Evolutionary conservation across 805 yeast species (phyloP), one percentile per base, ranked within the genome.

Genomic region (Candida namnaoensis): DNA sequence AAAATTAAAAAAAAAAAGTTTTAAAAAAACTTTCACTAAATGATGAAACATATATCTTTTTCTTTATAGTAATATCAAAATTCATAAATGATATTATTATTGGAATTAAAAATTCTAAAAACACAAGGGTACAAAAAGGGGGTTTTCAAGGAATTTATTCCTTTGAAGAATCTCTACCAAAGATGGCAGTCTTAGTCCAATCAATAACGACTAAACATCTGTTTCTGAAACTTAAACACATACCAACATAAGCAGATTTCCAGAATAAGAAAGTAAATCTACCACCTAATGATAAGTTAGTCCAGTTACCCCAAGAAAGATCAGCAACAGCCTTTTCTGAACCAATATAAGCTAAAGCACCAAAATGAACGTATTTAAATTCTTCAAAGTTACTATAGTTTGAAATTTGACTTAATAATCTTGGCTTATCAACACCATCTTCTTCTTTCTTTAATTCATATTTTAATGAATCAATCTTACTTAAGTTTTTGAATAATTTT

Each of bases 241-340:
- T 90, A 60, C 86, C 78, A 50, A 91, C 78, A 65, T 91, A 91
- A 28, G 96, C 96, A 28, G 87, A 76, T 68, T 95, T 82, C 98
- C 98, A 90, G 76, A 90, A 85, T 62, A 87, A 71, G 72, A 83
- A 88, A 34, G 97, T 87, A 61, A 86, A 68, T 40, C 82, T 72
- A 57, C 97, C 97, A 47, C 95, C 91, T 38, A 87, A 69, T 32
- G 88, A 77, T 54, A 85, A 75, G 57, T 82, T 82, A 44, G 83
- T 78, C 80, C 88, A 83, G 56, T 80, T 82, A 51, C 82, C 84
- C 74, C 83, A 72, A 26, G 80, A 76, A 54, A 91, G 69, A 61
- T 90, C 97, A 37, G 97, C 97, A 55, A 90, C 88, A 39, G 98
- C 98, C 63, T 81, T 76, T 61, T 90, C 98, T 28, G 82, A 70